Base-by-base conservation (phyloP, 257 asterid species). In the Ilex asprella region DNA sequence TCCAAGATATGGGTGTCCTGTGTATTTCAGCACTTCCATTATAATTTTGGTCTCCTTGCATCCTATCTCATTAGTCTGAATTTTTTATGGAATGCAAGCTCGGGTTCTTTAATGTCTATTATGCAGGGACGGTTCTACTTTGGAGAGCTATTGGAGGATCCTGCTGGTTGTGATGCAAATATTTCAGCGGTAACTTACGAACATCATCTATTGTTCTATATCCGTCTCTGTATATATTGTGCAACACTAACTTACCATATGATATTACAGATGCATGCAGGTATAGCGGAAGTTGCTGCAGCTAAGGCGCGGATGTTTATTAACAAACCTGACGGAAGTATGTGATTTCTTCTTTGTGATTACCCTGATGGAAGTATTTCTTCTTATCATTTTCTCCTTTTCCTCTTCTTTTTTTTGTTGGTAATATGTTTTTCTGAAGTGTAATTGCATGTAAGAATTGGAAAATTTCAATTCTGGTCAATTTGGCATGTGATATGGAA, bases 261-360 rank as follows among this genome's bases (percentile, higher is more conserved):
- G 76, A 67, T 68, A 69, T 73, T 78, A 76, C 94, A 93, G 99
- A 68, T 89, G 89, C 99, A 93, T 78, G 89, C 95, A 64, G 95
- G 86, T 69, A 80, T 93, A 75, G 97, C 99, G 35, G 99, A 93
- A 76, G 99, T 93, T 55, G 99, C 99, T 32, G 99, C 99, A 30
- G 99, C 99, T 29, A 93, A 93, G 84, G 95, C 99, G 13, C 86
- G 99, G 64, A 93, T 93, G 99, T 93, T 93, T 74, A 63, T 84
- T 54, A 87, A 89, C 84, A 89, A 93, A 71, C 99, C 99, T 52
- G 95, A 93, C 78, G 99, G 99, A 84, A 93, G 99, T 92, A 82
- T 65, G 97, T 76, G 27, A 7, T 55, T 8, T 54, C 27, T 47
- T 12, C 41, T 3, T 35, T 35, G 8, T 35, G 41, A 35, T 35